These are phyloP conservation scores for Penicillium sp. DNA, from an alignment of 2,329 filamentous ascomycete species.

Conservation along the genomic window DNA sequence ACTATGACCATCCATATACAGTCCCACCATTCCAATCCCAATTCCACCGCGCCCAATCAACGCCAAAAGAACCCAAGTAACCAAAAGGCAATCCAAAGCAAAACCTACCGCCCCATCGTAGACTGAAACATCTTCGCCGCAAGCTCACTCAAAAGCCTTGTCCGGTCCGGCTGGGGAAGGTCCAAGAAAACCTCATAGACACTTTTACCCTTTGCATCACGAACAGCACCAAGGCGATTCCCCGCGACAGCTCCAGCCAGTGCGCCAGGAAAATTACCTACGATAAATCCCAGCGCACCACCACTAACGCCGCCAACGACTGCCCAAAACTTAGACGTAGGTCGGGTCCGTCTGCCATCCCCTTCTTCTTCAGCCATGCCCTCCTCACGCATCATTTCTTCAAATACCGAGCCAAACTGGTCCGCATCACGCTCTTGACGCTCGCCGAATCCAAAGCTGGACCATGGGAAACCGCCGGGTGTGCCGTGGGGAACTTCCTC, in stretches of 20 bases:
- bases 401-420: conserved; percentile 86
- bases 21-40: no score
- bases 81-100: no score
- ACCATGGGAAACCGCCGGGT: conserved; percentile 73
- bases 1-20: no score
- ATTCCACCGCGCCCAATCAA: no score
- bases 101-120: conserved; percentile 38
- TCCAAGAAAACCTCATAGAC: conserved; percentile 91
- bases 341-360: conserved; percentile 46
- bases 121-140: conserved; percentile 77
- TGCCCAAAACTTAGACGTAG: conserved; percentile 81
- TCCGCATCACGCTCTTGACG: conserved; percentile 57
- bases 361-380: conserved; percentile 75
- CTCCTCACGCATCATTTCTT: conserved; percentile 89
- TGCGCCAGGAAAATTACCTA: conserved; percentile 87
- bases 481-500: conserved; percentile 54
- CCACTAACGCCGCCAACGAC: conserved; percentile 84
- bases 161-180: conserved; percentile 79
- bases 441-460: conserved; percentile 65
- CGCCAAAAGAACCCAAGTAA: no score
- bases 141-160: conserved; percentile 79
- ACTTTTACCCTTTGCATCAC: conserved; percentile 91
- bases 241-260: conserved; percentile 90
- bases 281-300: conserved; percentile 89
- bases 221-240: conserved; percentile 84